Evolutionary conservation across 352 stramenopile genomes (phyloP), one percentile per base, ranked within the genome.

Genomic region (Salisapilia sapeloensis): DNA sequence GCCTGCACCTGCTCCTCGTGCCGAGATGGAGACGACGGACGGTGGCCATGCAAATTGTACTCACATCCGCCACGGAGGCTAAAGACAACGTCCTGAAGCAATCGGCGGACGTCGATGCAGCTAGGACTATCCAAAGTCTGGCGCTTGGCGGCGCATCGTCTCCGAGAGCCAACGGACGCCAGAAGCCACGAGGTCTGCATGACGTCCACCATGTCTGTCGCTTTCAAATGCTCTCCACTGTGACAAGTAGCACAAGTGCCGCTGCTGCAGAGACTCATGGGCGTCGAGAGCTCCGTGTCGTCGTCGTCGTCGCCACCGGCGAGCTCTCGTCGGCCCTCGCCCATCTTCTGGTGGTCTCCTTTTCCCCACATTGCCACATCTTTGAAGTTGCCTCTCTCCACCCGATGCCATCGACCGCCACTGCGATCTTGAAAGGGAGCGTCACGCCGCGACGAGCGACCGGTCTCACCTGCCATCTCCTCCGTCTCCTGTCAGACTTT

Each of bases 171-270:
- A 22, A 85, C 65, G 4, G 62, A 79, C n/a, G 60, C 47, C 24
- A 85, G 42, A 11, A 85, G 47, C 69, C 69, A 85, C 42, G 65
- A 67, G 21, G 58, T 38, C 29, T 79, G 44, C 69, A 85, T 82
- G 17, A 80, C 53, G 40, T 84, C 55, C n/a, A 84, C 65, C 18
- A 23, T 34, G 24, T 18, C 12, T 24, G 3, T 27, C 17, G 2
- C 10, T 31, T 18, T 13, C 8, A 13, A 28, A 23, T 23, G n/a
- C 29, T 6, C n/a, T n/a, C 15, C 14, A n/a, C 24, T 28, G 24
- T n/a, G 24, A 9, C 44, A 38, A 52, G 5, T 52, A 38, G 14
- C 39, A 8, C 18, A 30, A 37, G 2, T 29, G 24, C 44, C 38
- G 48, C 3, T 18, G 23, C 11, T 16, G 12, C 10, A 39, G 10